Base-by-base conservation (phyloP, 202 grass and related monocot species). In the Bolboschoenoplectus hybrid region DNA sequence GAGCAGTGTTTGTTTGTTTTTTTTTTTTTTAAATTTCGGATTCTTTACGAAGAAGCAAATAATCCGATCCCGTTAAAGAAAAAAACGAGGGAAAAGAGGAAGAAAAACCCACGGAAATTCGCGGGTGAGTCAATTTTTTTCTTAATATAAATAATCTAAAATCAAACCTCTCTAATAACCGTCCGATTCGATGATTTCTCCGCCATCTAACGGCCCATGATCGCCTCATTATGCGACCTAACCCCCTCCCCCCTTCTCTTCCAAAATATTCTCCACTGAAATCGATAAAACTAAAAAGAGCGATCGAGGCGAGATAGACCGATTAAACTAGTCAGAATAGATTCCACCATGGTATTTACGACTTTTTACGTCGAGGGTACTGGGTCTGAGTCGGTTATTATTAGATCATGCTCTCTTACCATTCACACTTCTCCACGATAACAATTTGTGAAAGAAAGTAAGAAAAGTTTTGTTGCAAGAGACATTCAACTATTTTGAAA, bases 191-290 rank as follows among this genome's bases (percentile, higher is more conserved):
- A 67, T 2, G 63, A 51, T 32, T 67, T 9, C 53, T 26, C 41
- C 81, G 0, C 17, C 45, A 71, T 84, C 81, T 10, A 70, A 69
- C 81, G 62, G 44, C 17, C 34, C 3, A 9, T 38, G 26, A 39
- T 84, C 4, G 3, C 81, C 64, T 68, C 35, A 73, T 58, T 6
- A 39, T 16, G 75, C 75, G 7, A 79, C 16, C 35, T 35, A 60
- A 79, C 52, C 39, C 32, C n/a, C 34, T 12, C n/a, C 56, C 39
- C 32, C n/a, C 34, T 12, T 58, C 56, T 58, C 5, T 82, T 85
- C 45, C 51, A 85, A 51, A 85, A 53, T 66, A 20, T 63, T 67
- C 75, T 67, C 82, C 78, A 75, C 87, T 58, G 72, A 93, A 88
- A 86, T 69, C 83, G 71, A 76, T 39, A 66, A 78, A 40, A 66